Conservation (phyloP, 139 green algal species). For the Chlamydomonas sp. region DNA sequence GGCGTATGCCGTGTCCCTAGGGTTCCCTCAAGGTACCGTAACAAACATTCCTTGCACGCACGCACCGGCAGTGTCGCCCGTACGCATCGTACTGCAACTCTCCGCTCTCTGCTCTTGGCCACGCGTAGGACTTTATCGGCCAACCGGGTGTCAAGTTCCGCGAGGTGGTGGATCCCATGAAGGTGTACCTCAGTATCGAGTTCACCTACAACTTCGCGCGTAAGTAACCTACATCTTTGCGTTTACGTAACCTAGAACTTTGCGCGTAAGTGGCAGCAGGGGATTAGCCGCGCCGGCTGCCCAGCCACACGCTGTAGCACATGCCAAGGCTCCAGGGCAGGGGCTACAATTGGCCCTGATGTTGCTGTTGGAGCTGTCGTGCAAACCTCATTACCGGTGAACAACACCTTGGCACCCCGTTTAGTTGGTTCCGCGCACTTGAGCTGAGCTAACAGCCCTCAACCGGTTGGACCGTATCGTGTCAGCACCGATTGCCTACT, state of each 20-base stretch:
- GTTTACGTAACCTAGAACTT: no score
- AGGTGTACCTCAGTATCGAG: constrained; percentile 26
- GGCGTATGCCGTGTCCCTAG: no score
- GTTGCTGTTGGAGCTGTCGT: not conserved
- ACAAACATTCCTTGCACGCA: no score
- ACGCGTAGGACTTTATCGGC: constrained; percentile 11
- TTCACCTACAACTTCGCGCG: constrained; percentile 36
- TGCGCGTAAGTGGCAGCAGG: no score
- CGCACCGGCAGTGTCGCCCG: no score
- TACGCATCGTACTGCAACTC: not conserved
- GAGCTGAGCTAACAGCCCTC: no score
- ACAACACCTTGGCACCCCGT: no score
- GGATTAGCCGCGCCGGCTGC: not conserved
- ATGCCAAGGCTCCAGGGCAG: not conserved
- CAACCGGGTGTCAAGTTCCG: not conserved
- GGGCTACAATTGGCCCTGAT: not conserved
- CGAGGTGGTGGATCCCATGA: constrained; percentile 19
- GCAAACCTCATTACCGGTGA: not conserved
- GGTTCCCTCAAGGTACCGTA: no score
- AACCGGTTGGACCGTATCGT: no score
- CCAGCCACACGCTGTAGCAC: not conserved
- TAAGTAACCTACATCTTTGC: not conserved
- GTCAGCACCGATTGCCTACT: no score
- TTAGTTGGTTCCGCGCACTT: no score
- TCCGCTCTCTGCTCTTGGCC: not conserved